Evolutionary conservation across 1,284 basidiomycete genomes (phyloP), one percentile per base, ranked within the genome.

Genomic region (Testicularia cyperi): DNA sequence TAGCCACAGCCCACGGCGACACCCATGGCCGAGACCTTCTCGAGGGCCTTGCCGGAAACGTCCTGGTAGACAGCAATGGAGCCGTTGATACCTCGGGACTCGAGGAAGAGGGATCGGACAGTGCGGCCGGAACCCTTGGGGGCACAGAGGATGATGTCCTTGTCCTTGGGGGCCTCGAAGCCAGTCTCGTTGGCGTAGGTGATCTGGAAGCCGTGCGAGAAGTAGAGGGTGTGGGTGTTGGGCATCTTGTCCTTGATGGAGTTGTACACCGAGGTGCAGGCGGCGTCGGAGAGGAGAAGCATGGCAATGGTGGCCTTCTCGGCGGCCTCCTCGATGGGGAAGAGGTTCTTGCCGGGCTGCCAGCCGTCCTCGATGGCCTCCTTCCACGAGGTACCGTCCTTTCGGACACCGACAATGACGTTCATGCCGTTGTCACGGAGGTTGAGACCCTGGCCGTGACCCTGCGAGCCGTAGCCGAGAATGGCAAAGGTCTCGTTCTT

Each of bases 201-300:
- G 70, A 97, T 85, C 68, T 92, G 97, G 87, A 99, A 99, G 77
- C 95, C 95, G 80, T 99, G 95, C 7, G 92, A 91, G 83, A 98
- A 99, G 87, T 98, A 97, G 68, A 99, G 87, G 19, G 95, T 98
- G 85, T 98, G 97, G 80, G 90, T 92, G 84, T 94, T 92, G 80
- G 90, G 96, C 82, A 97, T 91, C 55, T 74, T 77, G 56, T 92
- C 91, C 32, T 85, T 86, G 73, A 99, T 77, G 56, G 84, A 81
- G 36, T 86, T 82, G 94, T 94, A 99, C 27, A 92, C 96, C 78
- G 88, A 84, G 23, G 90, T 92, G 81, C 98, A 95, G 23, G 94
- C 94, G 40, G 95, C 95, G 78, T 99, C 95, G 43, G 92, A 97
- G 70, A 99, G 86, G 49, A 99, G 83, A 84, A 97, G 97, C 95